Evolutionary conservation across 2,329 filamentous ascomycete genomes (phyloP).

Genomic region (Pseudogymnoascus destructans): DNA sequence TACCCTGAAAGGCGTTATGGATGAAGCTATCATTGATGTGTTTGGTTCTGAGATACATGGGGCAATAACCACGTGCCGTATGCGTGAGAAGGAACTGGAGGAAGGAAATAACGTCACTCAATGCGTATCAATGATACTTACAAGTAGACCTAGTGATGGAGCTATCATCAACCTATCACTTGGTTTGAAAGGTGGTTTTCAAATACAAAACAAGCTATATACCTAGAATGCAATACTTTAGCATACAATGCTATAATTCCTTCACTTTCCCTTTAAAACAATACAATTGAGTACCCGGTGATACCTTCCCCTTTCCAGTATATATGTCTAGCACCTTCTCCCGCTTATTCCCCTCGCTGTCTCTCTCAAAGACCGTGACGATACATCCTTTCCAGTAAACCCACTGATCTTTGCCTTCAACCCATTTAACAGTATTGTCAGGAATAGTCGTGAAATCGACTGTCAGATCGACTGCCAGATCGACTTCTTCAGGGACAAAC

Average conservation of each 20-base stretch:
- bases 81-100: conserved; percentile 7
- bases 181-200: background rate
- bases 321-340: too few relatives aligned
- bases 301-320: too few relatives aligned
- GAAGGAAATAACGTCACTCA: conserved; percentile 9
- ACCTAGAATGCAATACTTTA: conserved; percentile 7
- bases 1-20: conserved; percentile 10
- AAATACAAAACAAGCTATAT: background rate
- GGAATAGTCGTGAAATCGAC: too few relatives aligned
- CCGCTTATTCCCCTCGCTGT: conserved; percentile 12
- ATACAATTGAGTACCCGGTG: too few relatives aligned
- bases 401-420: conserved; percentile 11
- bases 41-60: conserved; percentile 11
- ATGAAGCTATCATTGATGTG: conserved; percentile 10
- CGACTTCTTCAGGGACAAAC: too few relatives aligned
- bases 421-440: too few relatives aligned
- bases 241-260: conserved; percentile 4
- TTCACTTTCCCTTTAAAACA: background rate
- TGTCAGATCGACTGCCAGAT: too few relatives aligned
- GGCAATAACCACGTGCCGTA: background rate
- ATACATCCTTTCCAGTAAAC: conserved; percentile 14
- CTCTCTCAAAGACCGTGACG: conserved; percentile 14
- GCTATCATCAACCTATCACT: background rate
- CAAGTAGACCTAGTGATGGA: background rate
- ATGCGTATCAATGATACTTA: conserved; percentile 11